A percentile compares a stretch with the other conserved stretches of the same genome.
phyloP scores from a whole-genome alignment of 176 grass and related monocot species.

The Pontederia paniculata region DNA sequence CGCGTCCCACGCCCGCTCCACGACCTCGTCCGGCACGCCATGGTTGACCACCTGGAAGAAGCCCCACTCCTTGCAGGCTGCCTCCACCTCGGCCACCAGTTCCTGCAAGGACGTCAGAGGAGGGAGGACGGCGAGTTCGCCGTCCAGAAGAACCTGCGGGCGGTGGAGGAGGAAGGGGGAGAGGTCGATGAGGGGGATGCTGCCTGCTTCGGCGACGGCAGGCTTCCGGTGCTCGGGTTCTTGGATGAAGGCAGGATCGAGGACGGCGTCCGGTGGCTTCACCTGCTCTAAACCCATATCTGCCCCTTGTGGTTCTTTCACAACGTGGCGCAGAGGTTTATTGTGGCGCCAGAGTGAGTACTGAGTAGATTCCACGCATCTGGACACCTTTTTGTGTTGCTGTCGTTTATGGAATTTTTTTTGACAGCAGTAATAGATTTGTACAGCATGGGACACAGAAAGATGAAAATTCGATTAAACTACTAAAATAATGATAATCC shows the following conservation, averaged over 20 bases:
- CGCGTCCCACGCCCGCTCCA: slow-evolving; percentile 26
- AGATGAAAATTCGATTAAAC: no score
- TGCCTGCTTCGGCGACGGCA: slow-evolving; percentile 25
- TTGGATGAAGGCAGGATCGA: slow-evolving; percentile 66
- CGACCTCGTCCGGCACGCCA: slow-evolving; percentile 29
- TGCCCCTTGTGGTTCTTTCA: no score
- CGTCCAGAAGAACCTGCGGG: background rate
- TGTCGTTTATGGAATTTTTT: no score
- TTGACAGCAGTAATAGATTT: no score
- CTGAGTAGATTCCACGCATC: no score
- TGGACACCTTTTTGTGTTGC: no score
- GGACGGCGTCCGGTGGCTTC: background rate
- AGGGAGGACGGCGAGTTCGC: background rate
- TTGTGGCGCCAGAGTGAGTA: no score
- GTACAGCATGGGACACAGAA: no score
- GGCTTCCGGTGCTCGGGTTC: slow-evolving; percentile 60
- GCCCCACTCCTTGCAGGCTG: slow-evolving; percentile 63
- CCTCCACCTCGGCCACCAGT: slow-evolving; percentile 42
- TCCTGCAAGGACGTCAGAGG: background rate
- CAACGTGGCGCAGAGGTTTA: no score
- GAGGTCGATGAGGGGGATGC: slow-evolving; percentile 69
- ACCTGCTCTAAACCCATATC: no score
- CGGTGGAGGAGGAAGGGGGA: slow-evolving; percentile 24
- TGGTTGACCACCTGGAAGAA: slow-evolving; percentile 85
- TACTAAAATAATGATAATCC: no score